phyloP scores from a whole-genome alignment of 768 basidiomycete species.

The Trametes gibbosa region DNA sequence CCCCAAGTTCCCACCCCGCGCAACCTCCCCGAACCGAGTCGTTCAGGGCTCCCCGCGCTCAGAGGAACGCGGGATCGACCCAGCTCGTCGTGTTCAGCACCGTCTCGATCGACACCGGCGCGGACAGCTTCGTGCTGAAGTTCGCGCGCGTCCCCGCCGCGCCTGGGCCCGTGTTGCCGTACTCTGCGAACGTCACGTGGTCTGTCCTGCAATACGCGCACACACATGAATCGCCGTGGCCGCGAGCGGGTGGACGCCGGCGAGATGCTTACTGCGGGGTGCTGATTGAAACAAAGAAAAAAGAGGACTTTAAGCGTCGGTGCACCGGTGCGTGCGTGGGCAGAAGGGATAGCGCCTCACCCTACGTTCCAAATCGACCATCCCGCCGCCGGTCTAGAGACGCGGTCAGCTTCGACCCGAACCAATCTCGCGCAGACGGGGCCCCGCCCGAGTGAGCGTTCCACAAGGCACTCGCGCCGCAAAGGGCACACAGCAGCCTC shows the following conservation, averaged over 20 bases:
- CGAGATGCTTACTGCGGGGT: slow-evolving; percentile 22
- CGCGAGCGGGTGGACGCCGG: not conserved
- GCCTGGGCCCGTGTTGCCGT: slow-evolving; percentile 28
- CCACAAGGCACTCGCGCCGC: not conserved
- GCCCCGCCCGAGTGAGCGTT: not conserved
- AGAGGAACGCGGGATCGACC: slow-evolving; percentile 22
- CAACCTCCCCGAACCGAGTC: not conserved
- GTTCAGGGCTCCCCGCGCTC: not conserved
- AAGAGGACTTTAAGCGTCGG: not conserved
- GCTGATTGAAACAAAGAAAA: too few relatives aligned
- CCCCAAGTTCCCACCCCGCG: not conserved
- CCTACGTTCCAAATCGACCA: slow-evolving; percentile 27
- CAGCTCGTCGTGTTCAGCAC: slow-evolving; percentile 23
- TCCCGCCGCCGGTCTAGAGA: slow-evolving; percentile 21
- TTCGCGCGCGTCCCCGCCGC: slow-evolving; percentile 23
- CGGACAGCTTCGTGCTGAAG: slow-evolving; percentile 28
- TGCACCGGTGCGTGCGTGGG: not conserved
- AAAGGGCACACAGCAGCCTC: too few relatives aligned
- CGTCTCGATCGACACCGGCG: slow-evolving; percentile 21
- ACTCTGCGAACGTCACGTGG: slow-evolving; percentile 31
- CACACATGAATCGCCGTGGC: not conserved
- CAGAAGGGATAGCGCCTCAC: slow-evolving; percentile 1
- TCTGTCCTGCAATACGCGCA: slow-evolving; percentile 22
- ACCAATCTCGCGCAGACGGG: not conserved
- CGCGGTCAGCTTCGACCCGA: not conserved